phyloP scores from a whole-genome alignment of 2,329 filamentous ascomycete genomes.

The Cryphonectria carpinicola region DNA sequence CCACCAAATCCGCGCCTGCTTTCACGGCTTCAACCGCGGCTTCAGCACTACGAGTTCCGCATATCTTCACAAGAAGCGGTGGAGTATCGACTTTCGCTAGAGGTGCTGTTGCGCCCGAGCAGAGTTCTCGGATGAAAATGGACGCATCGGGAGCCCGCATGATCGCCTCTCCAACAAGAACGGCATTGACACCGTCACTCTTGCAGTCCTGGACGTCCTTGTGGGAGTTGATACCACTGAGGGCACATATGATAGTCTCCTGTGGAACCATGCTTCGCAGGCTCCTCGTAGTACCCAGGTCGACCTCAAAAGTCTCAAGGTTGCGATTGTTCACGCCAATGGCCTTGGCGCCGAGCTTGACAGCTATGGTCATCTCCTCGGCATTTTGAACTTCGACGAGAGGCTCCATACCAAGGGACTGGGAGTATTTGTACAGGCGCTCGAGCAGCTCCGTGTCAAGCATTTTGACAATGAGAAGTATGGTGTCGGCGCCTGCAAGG shows the following conservation, averaged over 20 bases:
- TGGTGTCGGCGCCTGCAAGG: constrained; percentile 89
- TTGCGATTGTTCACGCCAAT: constrained; percentile 99
- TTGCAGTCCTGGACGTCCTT: constrained; percentile 88
- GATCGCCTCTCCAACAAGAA: constrained; percentile 92
- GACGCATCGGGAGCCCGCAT: constrained; percentile 88
- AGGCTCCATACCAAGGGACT: constrained; percentile 93
- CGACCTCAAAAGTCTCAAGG: constrained; percentile 94
- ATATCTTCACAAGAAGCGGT: constrained; percentile 84
- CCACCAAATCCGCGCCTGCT: constrained; percentile 87
- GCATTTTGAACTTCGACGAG: constrained; percentile 94
- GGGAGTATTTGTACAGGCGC: constrained; percentile 84
- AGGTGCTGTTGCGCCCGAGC: constrained; percentile 58
- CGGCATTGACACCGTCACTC: constrained; percentile 86
- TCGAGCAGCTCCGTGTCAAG: constrained; percentile 75
- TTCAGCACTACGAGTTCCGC: constrained; percentile 83
- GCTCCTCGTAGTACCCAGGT: constrained; percentile 87
- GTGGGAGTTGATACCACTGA: constrained; percentile 90
- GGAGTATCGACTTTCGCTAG: constrained; percentile 42
- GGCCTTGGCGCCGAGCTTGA: constrained; percentile 83
- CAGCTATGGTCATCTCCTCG: constrained; percentile 88
- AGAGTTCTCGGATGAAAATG: constrained; percentile 81
- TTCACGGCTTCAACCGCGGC: constrained; percentile 80
- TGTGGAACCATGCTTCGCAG: constrained; percentile 85
- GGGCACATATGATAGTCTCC: constrained; percentile 85
- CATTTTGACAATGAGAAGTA: constrained; percentile 98